Evolutionary conservation across 495 filamentous ascomycete genomes (phyloP).

Genomic region (Xylona heveae): DNA sequence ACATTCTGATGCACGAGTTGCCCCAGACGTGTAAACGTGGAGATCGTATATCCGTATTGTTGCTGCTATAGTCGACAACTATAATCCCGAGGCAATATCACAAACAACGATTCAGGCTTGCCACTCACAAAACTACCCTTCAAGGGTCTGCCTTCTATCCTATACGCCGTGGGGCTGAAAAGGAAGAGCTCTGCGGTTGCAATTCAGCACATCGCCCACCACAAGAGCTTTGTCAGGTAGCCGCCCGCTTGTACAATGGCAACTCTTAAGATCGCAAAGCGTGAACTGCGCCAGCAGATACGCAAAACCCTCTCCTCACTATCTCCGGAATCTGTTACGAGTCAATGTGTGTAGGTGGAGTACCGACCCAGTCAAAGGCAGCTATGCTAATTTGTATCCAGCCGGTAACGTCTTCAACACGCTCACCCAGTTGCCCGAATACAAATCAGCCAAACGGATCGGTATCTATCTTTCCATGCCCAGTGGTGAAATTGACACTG

Average conservation of each 20-base stretch:
- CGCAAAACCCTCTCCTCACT: conserved; percentile 36
- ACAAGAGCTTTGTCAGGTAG: not conserved
- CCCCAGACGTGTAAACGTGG: no score
- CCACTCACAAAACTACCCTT: no score
- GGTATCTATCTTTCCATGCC: conserved; percentile 92
- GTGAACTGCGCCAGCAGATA: conserved; percentile 47
- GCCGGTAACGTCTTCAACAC: conserved; percentile 34
- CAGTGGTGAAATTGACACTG: conserved; percentile 59
- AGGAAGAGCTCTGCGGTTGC: no score
- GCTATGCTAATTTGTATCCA: conserved; percentile 12
- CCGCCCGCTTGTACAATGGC: conserved; percentile 17
- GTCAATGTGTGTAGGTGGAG: conserved; percentile 37
- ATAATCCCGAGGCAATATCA: no score
- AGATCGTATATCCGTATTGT: no score
- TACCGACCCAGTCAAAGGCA: not conserved
- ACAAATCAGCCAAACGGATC: conserved; percentile 46
- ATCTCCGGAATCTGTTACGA: conserved; percentile 29
- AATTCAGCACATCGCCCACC: not conserved
- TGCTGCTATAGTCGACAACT: no score
- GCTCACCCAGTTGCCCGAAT: conserved; percentile 40
- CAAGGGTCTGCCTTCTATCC: no score
- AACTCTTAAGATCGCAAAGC: conserved; percentile 41
- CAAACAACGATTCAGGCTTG: no score
- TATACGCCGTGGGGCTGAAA: no score
- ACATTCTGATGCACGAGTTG: no score